Evolutionary conservation across 306 rosid species (phyloP).

Genomic region (Neltuma alba): DNA sequence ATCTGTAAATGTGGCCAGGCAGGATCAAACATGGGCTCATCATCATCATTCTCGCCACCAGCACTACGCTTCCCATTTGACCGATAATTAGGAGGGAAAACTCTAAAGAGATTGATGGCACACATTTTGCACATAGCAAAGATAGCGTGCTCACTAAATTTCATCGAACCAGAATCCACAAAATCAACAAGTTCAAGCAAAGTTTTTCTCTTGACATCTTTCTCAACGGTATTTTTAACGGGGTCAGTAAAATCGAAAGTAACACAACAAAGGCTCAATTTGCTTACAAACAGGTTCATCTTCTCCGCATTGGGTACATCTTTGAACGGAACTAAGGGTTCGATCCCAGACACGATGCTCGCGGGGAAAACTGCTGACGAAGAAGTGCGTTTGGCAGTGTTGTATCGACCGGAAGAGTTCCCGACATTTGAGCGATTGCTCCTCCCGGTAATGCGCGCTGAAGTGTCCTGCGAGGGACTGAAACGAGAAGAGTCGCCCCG

Average conservation of each 20-base stretch:
- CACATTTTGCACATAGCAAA: conserved; percentile 54
- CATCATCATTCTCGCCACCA: conserved; percentile 47
- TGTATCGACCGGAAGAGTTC: conserved; percentile 43
- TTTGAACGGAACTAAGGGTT: conserved; percentile 53
- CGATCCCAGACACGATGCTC: conserved; percentile 51
- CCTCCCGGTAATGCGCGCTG: conserved; percentile 43
- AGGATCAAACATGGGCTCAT: conserved; percentile 48
- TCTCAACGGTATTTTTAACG: conserved; percentile 39
- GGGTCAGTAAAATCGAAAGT: conserved; percentile 50
- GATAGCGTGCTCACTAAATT: conserved; percentile 48
- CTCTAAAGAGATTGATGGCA: conserved; percentile 46
- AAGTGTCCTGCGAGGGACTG: conserved; percentile 33
- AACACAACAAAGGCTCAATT: conserved; percentile 54
- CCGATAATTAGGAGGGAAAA: conserved; percentile 54
- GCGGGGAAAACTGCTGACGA: conserved; percentile 66
- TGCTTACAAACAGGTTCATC: conserved; percentile 53
- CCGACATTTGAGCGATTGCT: conserved; percentile 48
- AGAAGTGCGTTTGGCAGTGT: conserved; percentile 57
- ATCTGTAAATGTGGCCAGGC: conserved; percentile 56
- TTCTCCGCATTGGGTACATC: conserved; percentile 50
- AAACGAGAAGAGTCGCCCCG: conserved; percentile 33
- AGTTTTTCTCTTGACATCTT: conserved; percentile 50
- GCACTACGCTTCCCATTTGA: conserved; percentile 31
- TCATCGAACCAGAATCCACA: conserved; percentile 43
- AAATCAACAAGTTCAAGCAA: conserved; percentile 54